A percentile compares a stretch with the other conserved stretches of the same genome.
Conservation (phyloP, 257 asterid species). For the Gentiana macrophylla region DNA sequence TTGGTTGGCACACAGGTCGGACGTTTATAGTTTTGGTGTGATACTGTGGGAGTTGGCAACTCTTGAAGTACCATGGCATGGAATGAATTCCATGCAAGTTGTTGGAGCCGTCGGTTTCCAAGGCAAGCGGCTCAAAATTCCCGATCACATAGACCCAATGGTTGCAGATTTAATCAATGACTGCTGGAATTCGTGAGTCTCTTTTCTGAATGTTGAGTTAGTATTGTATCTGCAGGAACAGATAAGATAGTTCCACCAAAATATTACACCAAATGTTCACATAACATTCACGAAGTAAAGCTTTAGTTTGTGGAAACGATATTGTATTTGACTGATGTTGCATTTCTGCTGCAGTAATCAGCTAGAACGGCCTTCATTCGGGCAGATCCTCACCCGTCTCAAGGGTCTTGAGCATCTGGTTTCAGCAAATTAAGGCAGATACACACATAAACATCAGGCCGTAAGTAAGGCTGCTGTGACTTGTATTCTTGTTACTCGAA, state of each 20-base stretch:
- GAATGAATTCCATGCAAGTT: constrained; percentile 97
- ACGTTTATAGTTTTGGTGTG: constrained; percentile 91
- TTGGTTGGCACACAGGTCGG: constrained; percentile 54
- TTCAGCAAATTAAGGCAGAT: constrained; percentile 25
- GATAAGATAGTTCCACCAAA: not conserved
- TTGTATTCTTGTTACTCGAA: constrained; percentile 22
- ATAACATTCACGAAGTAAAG: not conserved
- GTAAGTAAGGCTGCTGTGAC: constrained; percentile 9
- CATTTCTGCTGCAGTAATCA: constrained; percentile 49
- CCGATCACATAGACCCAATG: constrained; percentile 54
- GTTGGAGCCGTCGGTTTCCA: constrained; percentile 99
- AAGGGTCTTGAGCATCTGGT: constrained; percentile 55
- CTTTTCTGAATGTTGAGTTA: not conserved
- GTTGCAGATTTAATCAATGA: constrained; percentile 70
- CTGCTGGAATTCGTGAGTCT: constrained; percentile 78
- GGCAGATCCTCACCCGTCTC: constrained; percentile 71
- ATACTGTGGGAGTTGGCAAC: constrained; percentile 97
- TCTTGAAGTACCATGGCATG: constrained; percentile 83
- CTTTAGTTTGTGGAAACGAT: not conserved
- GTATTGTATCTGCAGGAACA: not conserved
- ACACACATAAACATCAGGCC: constrained; percentile 21
- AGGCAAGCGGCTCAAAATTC: constrained; percentile 70
- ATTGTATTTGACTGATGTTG: not conserved
- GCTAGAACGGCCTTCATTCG: constrained; percentile 80
- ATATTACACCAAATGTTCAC: not conserved